Conservation (phyloP, 1,139 yeast genomes). For the Taiozyma sp. region DNA sequence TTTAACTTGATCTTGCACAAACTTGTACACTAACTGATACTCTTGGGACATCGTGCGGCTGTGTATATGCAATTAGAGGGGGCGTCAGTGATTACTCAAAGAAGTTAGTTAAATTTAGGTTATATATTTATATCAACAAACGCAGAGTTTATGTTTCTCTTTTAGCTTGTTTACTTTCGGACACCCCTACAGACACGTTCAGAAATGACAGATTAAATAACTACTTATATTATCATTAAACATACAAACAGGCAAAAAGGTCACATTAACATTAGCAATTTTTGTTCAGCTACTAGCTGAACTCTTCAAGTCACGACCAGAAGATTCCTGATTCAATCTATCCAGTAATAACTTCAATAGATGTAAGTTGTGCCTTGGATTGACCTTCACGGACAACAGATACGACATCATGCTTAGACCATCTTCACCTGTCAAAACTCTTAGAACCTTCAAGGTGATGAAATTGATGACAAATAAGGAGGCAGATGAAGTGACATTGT, state of each 20-base stretch:
- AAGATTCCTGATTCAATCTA: slow-evolving; percentile 1
- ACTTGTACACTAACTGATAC: slow-evolving; percentile 3
- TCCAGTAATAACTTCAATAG: slow-evolving; percentile 18
- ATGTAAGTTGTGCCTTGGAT: slow-evolving; percentile 19
- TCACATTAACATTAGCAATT: background rate
- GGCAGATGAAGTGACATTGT: slow-evolving; percentile 10
- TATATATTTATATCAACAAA: too few species aligned
- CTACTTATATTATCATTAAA: background rate
- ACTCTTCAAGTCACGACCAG: background rate
- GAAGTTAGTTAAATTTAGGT: too few species aligned
- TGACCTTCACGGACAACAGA: slow-evolving; percentile 17
- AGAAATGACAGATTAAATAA: background rate
- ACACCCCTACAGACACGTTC: background rate
- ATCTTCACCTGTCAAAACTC: slow-evolving; percentile 14
- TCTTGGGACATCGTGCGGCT: background rate
- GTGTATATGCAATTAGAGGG: background rate
- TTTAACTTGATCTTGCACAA: slow-evolving; percentile 11
- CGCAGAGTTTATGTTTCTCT: too few species aligned
- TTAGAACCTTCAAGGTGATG: slow-evolving; percentile 16
- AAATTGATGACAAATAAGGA: slow-evolving; percentile 18
- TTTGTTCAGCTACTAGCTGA: background rate
- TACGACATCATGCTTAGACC: slow-evolving; percentile 19
- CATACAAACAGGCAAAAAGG: background rate
- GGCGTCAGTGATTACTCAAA: too few species aligned
- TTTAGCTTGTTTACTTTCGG: too few species aligned